Evolutionary conservation across 1,139 yeast genomes (phyloP).

Genomic region (Eremothecium sinecaudum): DNA sequence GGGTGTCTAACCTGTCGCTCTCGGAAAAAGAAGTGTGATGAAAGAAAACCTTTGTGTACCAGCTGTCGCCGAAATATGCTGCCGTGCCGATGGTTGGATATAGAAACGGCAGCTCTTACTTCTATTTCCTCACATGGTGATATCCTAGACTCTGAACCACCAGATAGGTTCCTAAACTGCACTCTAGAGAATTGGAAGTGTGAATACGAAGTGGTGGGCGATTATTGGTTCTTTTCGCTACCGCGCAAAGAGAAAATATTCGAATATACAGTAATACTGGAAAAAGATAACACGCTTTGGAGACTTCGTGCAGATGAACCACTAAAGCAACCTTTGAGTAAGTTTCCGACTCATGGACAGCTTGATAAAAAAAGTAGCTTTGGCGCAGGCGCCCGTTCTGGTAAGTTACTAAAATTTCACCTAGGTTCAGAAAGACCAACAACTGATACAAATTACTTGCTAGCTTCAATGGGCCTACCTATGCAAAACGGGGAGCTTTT

Average conservation of each 20-base stretch:
- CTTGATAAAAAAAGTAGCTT: neutral
- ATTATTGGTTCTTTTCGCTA: slow-evolving; percentile 1
- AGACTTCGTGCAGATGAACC: slow-evolving; percentile 1
- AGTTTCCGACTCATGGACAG: slow-evolving; percentile 3
- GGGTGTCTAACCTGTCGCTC: slow-evolving; percentile 43
- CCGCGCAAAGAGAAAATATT: neutral
- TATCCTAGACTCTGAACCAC: slow-evolving; percentile 31
- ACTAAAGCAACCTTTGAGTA: neutral
- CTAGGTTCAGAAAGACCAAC: too few relatives aligned
- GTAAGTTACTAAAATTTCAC: neutral
- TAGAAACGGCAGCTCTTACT: neutral
- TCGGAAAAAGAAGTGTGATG: slow-evolving; percentile 45
- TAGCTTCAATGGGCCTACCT: too few relatives aligned
- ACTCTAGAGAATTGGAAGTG: slow-evolving; percentile 11
- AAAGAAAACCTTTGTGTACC: slow-evolving; percentile 33
- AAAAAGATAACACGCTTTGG: slow-evolving; percentile 1
- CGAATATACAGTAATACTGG: neutral
- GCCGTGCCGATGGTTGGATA: slow-evolving; percentile 37
- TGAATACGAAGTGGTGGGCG: neutral
- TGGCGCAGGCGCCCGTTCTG: neutral
- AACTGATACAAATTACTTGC: too few relatives aligned
- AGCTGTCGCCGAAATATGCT: slow-evolving; percentile 36
- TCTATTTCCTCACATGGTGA: slow-evolving; percentile 6
- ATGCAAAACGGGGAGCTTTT: too few relatives aligned
- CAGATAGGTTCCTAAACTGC: slow-evolving; percentile 15